Evolutionary conservation across 148 eudicot genomes (phyloP).

Genomic region (Pouteria glomerata): DNA sequence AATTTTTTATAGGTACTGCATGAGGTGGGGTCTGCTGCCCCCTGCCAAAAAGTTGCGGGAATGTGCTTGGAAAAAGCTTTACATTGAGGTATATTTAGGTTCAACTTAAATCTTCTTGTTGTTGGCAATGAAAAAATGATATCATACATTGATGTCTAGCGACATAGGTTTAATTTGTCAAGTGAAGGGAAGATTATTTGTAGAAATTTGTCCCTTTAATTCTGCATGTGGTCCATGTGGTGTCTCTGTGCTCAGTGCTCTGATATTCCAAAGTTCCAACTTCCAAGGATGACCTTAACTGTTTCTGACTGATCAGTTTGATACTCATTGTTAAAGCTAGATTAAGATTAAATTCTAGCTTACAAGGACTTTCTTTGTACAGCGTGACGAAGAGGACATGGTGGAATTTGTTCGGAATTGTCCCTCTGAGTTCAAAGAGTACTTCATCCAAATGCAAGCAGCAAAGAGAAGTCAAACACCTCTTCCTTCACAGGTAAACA

Average conservation of each 20-base stretch:
- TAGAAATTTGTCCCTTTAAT: not conserved
- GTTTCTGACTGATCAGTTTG: not conserved
- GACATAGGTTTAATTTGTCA: not conserved
- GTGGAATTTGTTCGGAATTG: conserved; percentile 66
- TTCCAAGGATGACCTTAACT: not conserved
- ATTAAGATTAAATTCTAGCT: not conserved
- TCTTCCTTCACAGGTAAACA: conserved; percentile 76
- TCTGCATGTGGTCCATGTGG: no score
- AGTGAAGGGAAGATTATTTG: not conserved
- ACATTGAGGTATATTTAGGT: conserved; percentile 53
- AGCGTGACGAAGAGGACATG: conserved; percentile 99
- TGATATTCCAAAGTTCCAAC: no score
- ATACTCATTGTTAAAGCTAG: not conserved
- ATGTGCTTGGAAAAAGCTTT: conserved; percentile 89
- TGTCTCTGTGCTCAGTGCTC: not conserved
- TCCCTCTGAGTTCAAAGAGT: conserved; percentile 84
- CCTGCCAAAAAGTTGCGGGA: conserved; percentile 64
- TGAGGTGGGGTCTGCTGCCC: conserved; percentile 84
- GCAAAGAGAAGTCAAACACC: conserved; percentile 97
- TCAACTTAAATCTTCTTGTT: not conserved
- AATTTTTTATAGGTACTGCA: conserved; percentile 49
- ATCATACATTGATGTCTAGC: not conserved
- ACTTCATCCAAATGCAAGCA: conserved; percentile 90
- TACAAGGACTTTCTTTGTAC: conserved; percentile 15
- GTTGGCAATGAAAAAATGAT: not conserved